phyloP scores from a whole-genome alignment of 495 filamentous ascomycete species.

The Elasticomyces elasticus region DNA sequence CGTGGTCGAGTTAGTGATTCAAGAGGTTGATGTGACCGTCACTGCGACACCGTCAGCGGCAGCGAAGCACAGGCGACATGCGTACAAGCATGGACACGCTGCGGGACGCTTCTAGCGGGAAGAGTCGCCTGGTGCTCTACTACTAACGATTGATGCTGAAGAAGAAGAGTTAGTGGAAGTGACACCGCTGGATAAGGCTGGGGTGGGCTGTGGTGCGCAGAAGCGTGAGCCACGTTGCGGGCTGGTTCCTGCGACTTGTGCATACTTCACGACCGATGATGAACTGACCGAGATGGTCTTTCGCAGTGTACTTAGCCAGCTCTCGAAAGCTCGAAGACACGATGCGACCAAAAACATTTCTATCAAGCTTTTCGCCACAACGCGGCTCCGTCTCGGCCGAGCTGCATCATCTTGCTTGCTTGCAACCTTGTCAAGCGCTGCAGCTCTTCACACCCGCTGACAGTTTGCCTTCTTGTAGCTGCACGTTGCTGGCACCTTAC shows the following conservation, averaged over 20 bases:
- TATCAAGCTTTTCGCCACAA: no score
- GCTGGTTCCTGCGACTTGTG: slow-evolving; percentile 6
- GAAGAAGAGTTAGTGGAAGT: neutral
- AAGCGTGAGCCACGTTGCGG: neutral
- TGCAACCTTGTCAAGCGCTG: no score
- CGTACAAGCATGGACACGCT: slow-evolving; percentile 12
- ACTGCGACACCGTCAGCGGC: slow-evolving; percentile 11
- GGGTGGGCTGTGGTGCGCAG: neutral
- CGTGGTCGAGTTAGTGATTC: slow-evolving; percentile 14
- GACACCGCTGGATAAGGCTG: neutral
- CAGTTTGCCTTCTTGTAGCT: neutral
- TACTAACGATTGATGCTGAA: neutral
- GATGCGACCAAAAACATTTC: no score
- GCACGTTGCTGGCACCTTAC: neutral
- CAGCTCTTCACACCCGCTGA: slow-evolving; percentile 1
- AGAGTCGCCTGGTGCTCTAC: neutral
- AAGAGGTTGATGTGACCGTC: slow-evolving; percentile 18
- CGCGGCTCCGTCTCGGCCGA: no score
- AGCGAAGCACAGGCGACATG: slow-evolving; percentile 7
- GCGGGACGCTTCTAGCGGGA: neutral
- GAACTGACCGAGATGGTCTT: neutral
- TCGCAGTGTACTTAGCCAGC: neutral
- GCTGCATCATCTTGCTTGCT: no score
- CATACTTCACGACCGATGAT: slow-evolving; percentile 3
- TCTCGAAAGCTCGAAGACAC: neutral